phyloP scores from a whole-genome alignment of 192 early-diverging fungal genomes.

The Rhizophagus clarus region DNA sequence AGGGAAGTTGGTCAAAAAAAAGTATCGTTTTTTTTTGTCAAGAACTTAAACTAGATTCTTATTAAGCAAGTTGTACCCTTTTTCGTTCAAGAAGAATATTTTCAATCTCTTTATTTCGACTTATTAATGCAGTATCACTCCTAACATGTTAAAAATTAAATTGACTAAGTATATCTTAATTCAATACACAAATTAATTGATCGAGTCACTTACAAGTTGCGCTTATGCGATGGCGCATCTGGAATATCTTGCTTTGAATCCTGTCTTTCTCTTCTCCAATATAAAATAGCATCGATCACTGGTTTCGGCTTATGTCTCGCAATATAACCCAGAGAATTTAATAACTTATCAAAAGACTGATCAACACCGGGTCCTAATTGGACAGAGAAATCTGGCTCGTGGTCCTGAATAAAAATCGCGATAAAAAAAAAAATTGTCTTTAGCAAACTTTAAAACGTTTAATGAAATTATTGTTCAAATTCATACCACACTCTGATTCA shows the following conservation, averaged over 20 bases:
- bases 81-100: conserved; percentile 62
- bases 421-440: background rate
- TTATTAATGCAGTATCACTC: conserved; percentile 35
- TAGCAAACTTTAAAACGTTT: conserved; percentile 18
- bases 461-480: background rate
- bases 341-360: conserved; percentile 76
- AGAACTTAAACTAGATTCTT: background rate
- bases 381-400: conserved; percentile 61
- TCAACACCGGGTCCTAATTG: conserved; percentile 71
- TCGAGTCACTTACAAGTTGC: background rate
- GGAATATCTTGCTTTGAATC: conserved; percentile 50
- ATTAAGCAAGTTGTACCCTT: conserved; percentile 46
- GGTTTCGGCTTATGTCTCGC: conserved; percentile 84
- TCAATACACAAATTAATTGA: background rate
- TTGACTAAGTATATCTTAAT: background rate
- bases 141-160: conserved; percentile 1
- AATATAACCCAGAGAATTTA: conserved; percentile 76
- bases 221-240: conserved; percentile 38
- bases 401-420: conserved; percentile 51
- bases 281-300: conserved; percentile 78
- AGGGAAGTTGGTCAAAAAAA: background rate
- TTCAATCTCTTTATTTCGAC: conserved; percentile 54
- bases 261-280: conserved; percentile 72
- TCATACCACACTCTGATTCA: conserved; percentile 44
- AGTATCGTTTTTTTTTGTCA: too few species aligned